A percentile compares a stretch with the other conserved stretches of the same genome.
Evolutionary conservation across 257 asterid species (phyloP).

Genomic region (Solanum dulcamara): DNA sequence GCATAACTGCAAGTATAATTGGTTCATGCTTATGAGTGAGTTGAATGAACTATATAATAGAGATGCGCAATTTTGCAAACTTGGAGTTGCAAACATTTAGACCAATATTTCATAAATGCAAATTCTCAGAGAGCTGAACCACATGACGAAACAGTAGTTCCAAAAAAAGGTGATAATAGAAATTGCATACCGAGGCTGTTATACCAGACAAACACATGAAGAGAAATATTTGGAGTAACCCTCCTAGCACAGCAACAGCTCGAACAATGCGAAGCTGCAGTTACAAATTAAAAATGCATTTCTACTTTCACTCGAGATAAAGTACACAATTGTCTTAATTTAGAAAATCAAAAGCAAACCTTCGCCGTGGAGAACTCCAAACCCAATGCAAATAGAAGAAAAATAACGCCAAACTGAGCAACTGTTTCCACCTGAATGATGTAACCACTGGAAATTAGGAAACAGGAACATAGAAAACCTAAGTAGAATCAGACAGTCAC

Average conservation of each 20-base stretch:
- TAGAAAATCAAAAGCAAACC: slow-evolving; percentile 27
- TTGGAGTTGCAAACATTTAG: neutral
- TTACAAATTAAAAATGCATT: neutral
- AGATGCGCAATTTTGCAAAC: neutral
- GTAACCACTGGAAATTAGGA: slow-evolving; percentile 2
- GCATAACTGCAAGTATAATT: slow-evolving; percentile 46
- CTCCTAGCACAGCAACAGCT: slow-evolving; percentile 77
- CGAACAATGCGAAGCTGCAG: slow-evolving; percentile 77
- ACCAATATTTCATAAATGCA: neutral
- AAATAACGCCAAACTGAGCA: slow-evolving; percentile 84
- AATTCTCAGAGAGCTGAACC: neutral
- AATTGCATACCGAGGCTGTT: slow-evolving; percentile 52
- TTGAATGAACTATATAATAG: neutral
- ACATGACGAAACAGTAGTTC: neutral
- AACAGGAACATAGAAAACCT: neutral
- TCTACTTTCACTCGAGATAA: neutral
- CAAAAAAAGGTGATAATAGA: neutral
- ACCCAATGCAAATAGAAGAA: slow-evolving; percentile 84
- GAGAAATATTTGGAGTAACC: slow-evolving; percentile 71
- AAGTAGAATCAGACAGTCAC: neutral
- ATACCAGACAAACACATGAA: slow-evolving; percentile 84
- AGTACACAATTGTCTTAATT: neutral
- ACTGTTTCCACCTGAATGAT: slow-evolving; percentile 74
- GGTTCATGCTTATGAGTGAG: neutral
- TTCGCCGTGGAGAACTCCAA: slow-evolving; percentile 77